Percentiles rank a stretch among this genome's conserved stretches.
Conservation (phyloP, 2,329 filamentous ascomycete genomes). For the Fusarium nisikadoi region DNA sequence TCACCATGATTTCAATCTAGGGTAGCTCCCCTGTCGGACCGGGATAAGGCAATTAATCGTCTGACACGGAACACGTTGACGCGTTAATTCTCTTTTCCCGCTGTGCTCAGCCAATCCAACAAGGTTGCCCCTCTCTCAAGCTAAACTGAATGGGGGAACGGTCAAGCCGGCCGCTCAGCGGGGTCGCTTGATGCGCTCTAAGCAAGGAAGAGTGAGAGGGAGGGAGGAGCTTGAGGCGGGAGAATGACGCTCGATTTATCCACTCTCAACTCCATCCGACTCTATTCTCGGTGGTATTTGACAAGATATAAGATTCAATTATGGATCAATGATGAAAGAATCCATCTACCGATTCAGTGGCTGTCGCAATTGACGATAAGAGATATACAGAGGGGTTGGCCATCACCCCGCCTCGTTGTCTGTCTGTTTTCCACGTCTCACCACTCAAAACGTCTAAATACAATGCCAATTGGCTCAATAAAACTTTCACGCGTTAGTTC, state of each 20-base stretch:
- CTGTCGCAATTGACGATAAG: background rate
- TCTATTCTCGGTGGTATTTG: constrained; percentile 32
- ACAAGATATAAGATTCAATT: constrained; percentile 3
- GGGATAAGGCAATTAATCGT: constrained; percentile 3
- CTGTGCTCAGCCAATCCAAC: constrained; percentile 8
- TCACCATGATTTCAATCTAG: constrained; percentile 7
- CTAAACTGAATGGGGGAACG: constrained; percentile 14
- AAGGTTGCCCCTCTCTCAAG: background rate
- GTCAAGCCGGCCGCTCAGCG: constrained; percentile 36
- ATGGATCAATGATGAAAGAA: constrained; percentile 30
- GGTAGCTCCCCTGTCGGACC: constrained; percentile 23
- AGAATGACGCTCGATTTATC: constrained; percentile 36
- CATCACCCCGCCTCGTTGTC: constrained; percentile 1
- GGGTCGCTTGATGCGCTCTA: constrained; percentile 3
- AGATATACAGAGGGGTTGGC: background rate
- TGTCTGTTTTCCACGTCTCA: constrained; percentile 1
- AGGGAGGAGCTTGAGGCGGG: constrained; percentile 7
- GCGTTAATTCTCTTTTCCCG: background rate
- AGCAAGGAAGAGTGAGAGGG: constrained; percentile 10
- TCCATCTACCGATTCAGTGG: background rate
- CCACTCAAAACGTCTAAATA: background rate
- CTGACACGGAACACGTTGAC: constrained; percentile 22
- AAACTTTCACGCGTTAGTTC: background rate
- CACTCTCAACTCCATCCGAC: constrained; percentile 24
- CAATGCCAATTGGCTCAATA: constrained; percentile 10